Conservation (phyloP, 2,329 filamentous ascomycete genomes). For the Aspergillus sp. region DNA sequence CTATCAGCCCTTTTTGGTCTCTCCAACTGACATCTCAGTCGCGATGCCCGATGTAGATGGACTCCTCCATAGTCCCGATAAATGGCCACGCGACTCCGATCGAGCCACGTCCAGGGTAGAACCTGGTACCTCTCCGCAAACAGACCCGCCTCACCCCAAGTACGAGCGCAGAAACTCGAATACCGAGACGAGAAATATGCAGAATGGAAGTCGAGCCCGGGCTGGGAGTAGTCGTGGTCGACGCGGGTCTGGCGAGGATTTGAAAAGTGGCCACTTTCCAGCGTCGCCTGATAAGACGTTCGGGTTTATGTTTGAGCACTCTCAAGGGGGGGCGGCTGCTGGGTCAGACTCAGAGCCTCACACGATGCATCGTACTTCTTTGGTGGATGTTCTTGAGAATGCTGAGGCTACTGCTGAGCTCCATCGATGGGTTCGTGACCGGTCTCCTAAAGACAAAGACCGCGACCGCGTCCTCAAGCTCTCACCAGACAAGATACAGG, state of each 20-base stretch:
- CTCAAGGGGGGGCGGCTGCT: constrained; percentile 6
- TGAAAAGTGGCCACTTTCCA: constrained; percentile 16
- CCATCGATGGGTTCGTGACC: constrained; percentile 24
- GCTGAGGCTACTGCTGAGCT: constrained; percentile 23
- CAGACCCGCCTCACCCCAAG: not conserved
- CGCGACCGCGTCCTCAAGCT: constrained; percentile 46
- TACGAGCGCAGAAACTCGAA: not conserved
- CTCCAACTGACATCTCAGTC: not conserved
- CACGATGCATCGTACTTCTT: constrained; percentile 20
- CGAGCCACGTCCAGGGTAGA: not conserved
- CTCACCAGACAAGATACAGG: constrained; percentile 55
- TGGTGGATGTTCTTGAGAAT: constrained; percentile 33
- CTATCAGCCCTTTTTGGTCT: not conserved
- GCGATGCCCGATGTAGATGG: constrained; percentile 8
- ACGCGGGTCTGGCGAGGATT: constrained; percentile 5
- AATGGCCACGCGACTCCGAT: constrained; percentile 1
- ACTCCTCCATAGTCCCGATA: not conserved
- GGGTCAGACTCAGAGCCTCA: constrained; percentile 2
- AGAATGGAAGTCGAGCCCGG: constrained; percentile 3
- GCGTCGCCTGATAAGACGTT: constrained; percentile 17
- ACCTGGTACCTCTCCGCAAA: not conserved
- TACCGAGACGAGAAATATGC: not conserved
- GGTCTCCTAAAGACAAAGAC: constrained; percentile 29
- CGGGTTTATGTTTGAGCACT: constrained; percentile 22
- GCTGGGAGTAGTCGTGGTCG: not conserved